A percentile compares a stretch with the other conserved stretches of the same genome.
Conservation (phyloP, 2,329 filamentous ascomycete genomes). For the Ophiocordyceps sinensis region DNA sequence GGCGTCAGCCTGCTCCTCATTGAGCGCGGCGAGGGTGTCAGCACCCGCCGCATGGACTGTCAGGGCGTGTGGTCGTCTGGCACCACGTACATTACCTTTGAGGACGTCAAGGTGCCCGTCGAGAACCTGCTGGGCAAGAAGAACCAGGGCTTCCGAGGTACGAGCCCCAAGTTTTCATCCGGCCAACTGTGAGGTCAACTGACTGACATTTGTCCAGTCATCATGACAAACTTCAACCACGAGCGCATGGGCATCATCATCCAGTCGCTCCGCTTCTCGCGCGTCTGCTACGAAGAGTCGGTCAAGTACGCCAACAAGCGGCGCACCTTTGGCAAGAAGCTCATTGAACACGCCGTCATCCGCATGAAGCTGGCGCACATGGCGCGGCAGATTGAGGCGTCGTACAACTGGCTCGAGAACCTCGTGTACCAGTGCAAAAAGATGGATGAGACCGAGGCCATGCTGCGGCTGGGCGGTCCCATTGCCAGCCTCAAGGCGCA, state of each 20-base stretch:
- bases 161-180: background rate
- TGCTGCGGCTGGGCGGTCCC: constrained; percentile 86
- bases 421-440: constrained; percentile 83
- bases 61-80: constrained; percentile 93
- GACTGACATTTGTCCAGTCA: constrained; percentile 32
- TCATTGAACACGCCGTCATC: constrained; percentile 95
- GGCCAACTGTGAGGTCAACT: constrained; percentile 25
- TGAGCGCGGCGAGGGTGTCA: constrained; percentile 78
- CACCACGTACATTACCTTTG: constrained; percentile 95
- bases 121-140: constrained; percentile 96
- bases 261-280: constrained; percentile 87
- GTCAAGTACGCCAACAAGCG: constrained; percentile 97
- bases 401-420: constrained; percentile 94
- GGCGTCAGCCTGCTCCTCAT: constrained; percentile 85
- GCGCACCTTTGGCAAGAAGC: constrained; percentile 87
- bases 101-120: constrained; percentile 98
- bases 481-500: constrained; percentile 93
- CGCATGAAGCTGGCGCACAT: constrained; percentile 96
- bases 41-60: constrained; percentile 93
- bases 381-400: constrained; percentile 93
- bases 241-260: constrained; percentile 98
- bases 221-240: constrained; percentile 99
- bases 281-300: constrained; percentile 93
- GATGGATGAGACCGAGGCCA: constrained; percentile 91
- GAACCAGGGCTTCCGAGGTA: constrained; percentile 80